Base-by-base conservation (phyloP, 345 rosid species). In the Salix udensis region DNA sequence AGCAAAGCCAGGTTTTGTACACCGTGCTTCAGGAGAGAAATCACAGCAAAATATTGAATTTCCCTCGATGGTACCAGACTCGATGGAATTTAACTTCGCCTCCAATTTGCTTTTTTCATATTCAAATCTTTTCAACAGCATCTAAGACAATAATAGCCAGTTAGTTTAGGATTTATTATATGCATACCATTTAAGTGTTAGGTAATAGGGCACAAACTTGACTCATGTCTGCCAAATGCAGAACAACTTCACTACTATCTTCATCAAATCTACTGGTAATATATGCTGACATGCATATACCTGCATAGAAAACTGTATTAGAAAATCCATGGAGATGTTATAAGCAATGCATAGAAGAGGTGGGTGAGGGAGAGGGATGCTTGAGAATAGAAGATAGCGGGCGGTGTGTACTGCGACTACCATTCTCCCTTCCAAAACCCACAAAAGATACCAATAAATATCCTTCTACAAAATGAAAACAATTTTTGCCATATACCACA, bases 251-350 rank as follows among this genome's bases (percentile, higher is more conserved):
- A 68, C 21, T 79, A 76, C 73, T 68, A 72, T 86, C 90, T 73
- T 80, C 82, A 48, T 77, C 83, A 64, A 79, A 79, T 68, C 84
- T 80, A 76, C 81, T 85, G 26, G 87, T 83, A 62, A 95, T 85
- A 80, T 85, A 84, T 11, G 90, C 86, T 73, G 94, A 90, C 88
- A 95, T 87, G 88, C 92, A 87, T 78, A 89, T 85, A 72, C 98
- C 98, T 94, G 74, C 48, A 75, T 3, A 34, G 6, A 70, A 67
- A 68, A 30, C 19, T 68, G 31, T n/a, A 42, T 52, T 3, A 70
- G 65, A 23, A 71, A 18, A 64, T 31, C 24, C 44, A 65, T 18
- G 48, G 14, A 69, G 48, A 62, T 1, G 69, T 5, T 36, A 36
- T 5, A 36, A 5, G 37, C 7, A 36, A 36, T 36, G 7, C 37